Conservation (phyloP, 768 basidiomycete genomes). For the Amanita subjunquillea region DNA sequence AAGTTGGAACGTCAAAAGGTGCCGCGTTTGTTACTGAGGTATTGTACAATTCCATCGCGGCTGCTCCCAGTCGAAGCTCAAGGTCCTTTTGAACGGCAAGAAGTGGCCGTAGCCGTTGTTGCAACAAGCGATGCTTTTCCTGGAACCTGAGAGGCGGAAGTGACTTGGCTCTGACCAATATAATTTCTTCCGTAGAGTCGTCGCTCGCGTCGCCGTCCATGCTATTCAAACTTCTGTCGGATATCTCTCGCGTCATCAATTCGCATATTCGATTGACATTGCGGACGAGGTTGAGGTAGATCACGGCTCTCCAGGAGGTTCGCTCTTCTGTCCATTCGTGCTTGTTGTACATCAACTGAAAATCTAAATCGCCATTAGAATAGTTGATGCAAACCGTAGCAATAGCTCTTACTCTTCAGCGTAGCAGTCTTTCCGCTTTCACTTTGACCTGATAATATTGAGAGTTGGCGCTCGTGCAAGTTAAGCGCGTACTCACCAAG, state of each 20-base stretch:
- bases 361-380: constrained; percentile 31
- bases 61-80: constrained; percentile 50
- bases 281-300: constrained; percentile 72
- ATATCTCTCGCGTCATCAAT: constrained; percentile 46
- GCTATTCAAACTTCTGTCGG: constrained; percentile 22
- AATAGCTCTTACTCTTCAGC: constrained; percentile 48
- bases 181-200: constrained; percentile 31
- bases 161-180: constrained; percentile 23
- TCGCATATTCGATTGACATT: constrained; percentile 59
- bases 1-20: constrained; percentile 22
- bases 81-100: constrained; percentile 47
- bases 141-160: constrained; percentile 40
- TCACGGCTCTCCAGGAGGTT: constrained; percentile 62
- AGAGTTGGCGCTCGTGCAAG: not conserved
- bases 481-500: constrained; percentile 33
- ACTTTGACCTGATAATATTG: constrained; percentile 36
- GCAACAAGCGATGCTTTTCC: constrained; percentile 51
- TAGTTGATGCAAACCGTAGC: constrained; percentile 1
- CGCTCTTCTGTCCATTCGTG: constrained; percentile 63
- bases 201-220: constrained; percentile 19
- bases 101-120: constrained; percentile 48
- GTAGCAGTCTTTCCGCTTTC: constrained; percentile 78
- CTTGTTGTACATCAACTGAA: constrained; percentile 65
- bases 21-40: constrained; percentile 28
- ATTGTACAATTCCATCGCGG: constrained; percentile 38